A percentile compares a stretch with the other conserved stretches of the same genome.
Evolutionary conservation across 768 basidiomycete species (phyloP).

Genomic region (Pleurotus tuoliensis): DNA sequence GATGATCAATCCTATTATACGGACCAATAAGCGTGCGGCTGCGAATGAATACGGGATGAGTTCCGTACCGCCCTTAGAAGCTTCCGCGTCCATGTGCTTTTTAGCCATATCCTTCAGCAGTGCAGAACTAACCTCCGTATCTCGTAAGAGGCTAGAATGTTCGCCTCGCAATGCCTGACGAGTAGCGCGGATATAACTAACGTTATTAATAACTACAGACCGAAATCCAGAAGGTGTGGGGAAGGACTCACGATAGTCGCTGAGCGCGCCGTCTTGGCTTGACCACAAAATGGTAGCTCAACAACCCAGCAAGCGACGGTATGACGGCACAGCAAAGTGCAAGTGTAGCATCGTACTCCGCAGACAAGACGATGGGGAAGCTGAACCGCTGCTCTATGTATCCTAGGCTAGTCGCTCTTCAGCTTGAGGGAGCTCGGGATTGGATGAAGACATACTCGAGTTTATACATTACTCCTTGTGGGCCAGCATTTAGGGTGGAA

Average conservation of each 20-base stretch:
- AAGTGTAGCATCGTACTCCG: slow-evolving; percentile 40
- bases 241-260: slow-evolving; percentile 45
- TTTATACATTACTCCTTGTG: slow-evolving; percentile 46
- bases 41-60: too few species aligned
- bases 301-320: slow-evolving; percentile 47
- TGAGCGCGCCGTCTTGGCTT: slow-evolving; percentile 50
- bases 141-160: slow-evolving; percentile 55
- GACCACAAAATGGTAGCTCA: slow-evolving; percentile 56
- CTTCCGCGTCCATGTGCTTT: slow-evolving; percentile 61
- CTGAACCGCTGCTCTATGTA: slow-evolving; percentile 56
- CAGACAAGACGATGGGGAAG: slow-evolving; percentile 55
- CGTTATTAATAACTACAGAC: background rate
- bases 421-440: slow-evolving; percentile 8
- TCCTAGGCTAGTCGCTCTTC: slow-evolving; percentile 35
- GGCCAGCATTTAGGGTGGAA: slow-evolving; percentile 39
- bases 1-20: slow-evolving; percentile 64
- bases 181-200: slow-evolving; percentile 67
- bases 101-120: slow-evolving; percentile 68
- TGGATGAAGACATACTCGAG: slow-evolving; percentile 46
- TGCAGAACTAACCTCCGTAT: slow-evolving; percentile 57
- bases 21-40: background rate
- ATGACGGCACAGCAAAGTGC: slow-evolving; percentile 49
- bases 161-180: slow-evolving; percentile 57
- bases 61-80: slow-evolving; percentile 57
- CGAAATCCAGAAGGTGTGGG: slow-evolving; percentile 1